A percentile compares a stretch with the other conserved stretches of the same genome.
These are phyloP conservation scores for Aphanomyces astaci DNA, from an alignment of 352 stramenopile species.

Conservation along the genomic window DNA sequence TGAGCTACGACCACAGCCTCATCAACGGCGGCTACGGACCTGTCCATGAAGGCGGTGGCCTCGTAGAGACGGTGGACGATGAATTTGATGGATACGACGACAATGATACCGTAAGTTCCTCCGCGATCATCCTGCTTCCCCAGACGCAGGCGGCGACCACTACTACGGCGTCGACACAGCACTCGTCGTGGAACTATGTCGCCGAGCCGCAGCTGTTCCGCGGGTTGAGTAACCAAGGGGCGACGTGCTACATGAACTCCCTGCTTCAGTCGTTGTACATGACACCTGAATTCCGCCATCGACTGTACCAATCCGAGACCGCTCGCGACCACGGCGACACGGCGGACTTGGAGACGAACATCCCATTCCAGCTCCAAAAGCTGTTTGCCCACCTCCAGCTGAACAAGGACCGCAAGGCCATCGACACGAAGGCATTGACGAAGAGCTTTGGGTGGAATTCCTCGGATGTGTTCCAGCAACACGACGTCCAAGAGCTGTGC, in stretches of 20 bases:
- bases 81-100: constrained; percentile 6
- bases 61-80: constrained; percentile 5
- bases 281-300: constrained; percentile 78
- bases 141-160: background rate
- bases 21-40: constrained; percentile 7
- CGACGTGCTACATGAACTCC: constrained; percentile 93
- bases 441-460: constrained; percentile 90
- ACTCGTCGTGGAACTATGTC: constrained; percentile 6
- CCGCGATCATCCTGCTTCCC: constrained; percentile 13
- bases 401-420: constrained; percentile 46
- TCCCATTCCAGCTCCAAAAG: constrained; percentile 85
- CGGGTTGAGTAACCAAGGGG: constrained; percentile 83
- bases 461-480: constrained; percentile 83
- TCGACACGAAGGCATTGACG: constrained; percentile 78
- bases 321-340: constrained; percentile 27
- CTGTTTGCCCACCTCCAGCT: constrained; percentile 87
- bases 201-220: constrained; percentile 46
- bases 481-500: constrained; percentile 88
- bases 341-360: constrained; percentile 63
- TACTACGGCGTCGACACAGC: background rate
- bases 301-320: constrained; percentile 59
- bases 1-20: background rate
- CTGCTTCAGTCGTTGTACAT: constrained; percentile 89
- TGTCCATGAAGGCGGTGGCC: background rate
- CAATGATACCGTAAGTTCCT: background rate